A percentile compares a stretch with the other conserved stretches of the same genome.
phyloP scores from a whole-genome alignment of 106 monocot genomes.

The Allium sativum region DNA sequence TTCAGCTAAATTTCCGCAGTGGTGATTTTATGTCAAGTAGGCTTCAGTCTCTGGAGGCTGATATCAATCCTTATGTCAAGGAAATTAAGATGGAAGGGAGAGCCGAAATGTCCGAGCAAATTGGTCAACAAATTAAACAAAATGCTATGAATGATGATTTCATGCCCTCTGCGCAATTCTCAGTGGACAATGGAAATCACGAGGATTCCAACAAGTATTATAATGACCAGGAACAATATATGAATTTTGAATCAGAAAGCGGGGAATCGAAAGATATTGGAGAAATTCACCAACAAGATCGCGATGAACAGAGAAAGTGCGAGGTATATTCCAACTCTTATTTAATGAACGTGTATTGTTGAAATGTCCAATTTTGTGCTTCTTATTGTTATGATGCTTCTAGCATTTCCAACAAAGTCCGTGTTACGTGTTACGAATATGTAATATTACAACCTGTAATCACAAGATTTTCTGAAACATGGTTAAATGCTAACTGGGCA shows the following conservation, averaged over 20 bases:
- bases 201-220: conserved; percentile 19
- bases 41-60: conserved; percentile 30
- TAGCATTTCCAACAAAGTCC: neutral
- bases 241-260: conserved; percentile 6
- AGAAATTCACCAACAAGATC: conserved; percentile 5
- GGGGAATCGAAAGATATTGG: conserved; percentile 11
- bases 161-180: conserved; percentile 2
- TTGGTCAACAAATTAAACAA: conserved; percentile 6
- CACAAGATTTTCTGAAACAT: neutral
- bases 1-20: conserved; percentile 5
- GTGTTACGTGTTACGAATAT: neutral
- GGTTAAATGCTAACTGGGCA: too few relatives aligned
- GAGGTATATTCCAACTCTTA: conserved; percentile 18
- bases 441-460: neutral
- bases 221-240: conserved; percentile 21
- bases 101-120: conserved; percentile 13
- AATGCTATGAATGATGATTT: conserved; percentile 11
- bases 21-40: conserved; percentile 39
- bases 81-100: conserved; percentile 23
- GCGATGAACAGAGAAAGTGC: conserved; percentile 6
- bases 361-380: neutral
- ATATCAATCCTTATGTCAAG: conserved; percentile 25
- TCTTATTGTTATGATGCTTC: neutral
- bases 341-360: neutral
- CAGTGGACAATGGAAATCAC: conserved; percentile 14